Evolutionary conservation across 2,329 filamentous ascomycete genomes (phyloP).

Genomic region (Alternaria viburni): DNA sequence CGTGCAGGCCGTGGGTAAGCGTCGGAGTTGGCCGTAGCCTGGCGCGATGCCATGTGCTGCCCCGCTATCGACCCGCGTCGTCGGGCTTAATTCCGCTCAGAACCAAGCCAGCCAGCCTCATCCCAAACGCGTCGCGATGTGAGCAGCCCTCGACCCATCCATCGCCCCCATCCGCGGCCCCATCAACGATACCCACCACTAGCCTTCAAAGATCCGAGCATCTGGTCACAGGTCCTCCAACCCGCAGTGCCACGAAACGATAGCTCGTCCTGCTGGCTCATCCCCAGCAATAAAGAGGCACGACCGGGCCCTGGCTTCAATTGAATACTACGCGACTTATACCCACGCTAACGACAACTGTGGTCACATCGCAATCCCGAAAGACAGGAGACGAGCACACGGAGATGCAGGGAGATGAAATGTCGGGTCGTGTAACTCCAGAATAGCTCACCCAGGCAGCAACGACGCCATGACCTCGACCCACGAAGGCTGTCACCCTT

Average conservation of each 20-base stretch:
- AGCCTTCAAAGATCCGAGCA: not conserved
- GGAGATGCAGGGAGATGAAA: not conserved
- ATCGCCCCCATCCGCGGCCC: not conserved
- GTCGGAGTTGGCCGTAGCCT: constrained; percentile 30
- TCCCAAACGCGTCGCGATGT: not conserved
- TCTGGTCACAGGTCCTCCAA: not conserved
- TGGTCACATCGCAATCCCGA: not conserved
- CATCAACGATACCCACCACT: not conserved
- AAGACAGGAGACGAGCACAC: not conserved
- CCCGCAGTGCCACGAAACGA: not conserved
- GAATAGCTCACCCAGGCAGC: not conserved
- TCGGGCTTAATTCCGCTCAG: not conserved
- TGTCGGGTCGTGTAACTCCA: not conserved
- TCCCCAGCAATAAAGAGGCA: not conserved
- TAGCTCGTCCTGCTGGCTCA: not conserved
- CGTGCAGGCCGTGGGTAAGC: constrained; percentile 13
- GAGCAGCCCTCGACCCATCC: not conserved
- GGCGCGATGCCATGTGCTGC: constrained; percentile 8
- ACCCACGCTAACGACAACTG: not conserved
- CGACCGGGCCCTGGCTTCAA: not conserved
- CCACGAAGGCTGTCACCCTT: not conserved
- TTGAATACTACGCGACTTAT: not conserved
- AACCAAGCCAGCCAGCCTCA: not conserved
- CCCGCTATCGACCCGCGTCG: constrained; percentile 14
- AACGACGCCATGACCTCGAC: not conserved